phyloP scores from a whole-genome alignment of 371 early-diverging fungal genomes.

The Rhizomucor miehei region DNA sequence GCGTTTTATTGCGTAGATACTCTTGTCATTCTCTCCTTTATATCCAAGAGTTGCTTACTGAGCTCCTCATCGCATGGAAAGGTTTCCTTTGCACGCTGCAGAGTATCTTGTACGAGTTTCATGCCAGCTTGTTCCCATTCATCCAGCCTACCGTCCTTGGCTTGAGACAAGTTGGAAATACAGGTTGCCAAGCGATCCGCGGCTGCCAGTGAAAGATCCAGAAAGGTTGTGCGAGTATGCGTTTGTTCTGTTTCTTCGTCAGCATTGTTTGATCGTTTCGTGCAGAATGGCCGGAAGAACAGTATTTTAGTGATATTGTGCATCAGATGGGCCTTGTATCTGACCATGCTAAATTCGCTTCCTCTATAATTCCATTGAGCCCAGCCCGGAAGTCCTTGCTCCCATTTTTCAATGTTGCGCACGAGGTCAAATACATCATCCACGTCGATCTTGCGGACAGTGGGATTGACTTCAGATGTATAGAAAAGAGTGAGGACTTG shows the following conservation, averaged over 20 bases:
- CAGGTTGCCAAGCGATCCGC: conserved; percentile 27
- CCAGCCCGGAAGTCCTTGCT: conserved; percentile 32
- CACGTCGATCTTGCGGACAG: conserved; percentile 37
- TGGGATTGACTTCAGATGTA: background rate
- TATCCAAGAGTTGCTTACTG: conserved; percentile 5
- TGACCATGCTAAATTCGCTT: background rate
- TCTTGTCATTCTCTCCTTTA: background rate
- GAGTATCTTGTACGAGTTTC: conserved; percentile 26
- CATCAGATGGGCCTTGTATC: conserved; percentile 26
- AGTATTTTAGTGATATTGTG: conserved; percentile 34
- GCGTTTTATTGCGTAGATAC: too few species aligned
- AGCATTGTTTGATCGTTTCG: background rate
- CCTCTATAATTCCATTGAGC: conserved; percentile 19
- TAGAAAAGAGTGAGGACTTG: conserved; percentile 3
- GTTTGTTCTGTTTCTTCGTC: conserved; percentile 28
- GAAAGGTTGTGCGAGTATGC: conserved; percentile 38
- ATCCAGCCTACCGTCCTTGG: background rate
- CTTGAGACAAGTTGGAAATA: background rate
- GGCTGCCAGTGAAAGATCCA: conserved; percentile 34
- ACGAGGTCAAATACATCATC: conserved; percentile 41
- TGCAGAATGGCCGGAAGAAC: conserved; percentile 37
- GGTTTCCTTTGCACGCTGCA: conserved; percentile 17
- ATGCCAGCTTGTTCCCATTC: conserved; percentile 20
- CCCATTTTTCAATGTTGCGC: conserved; percentile 40
- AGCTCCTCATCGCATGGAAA: conserved; percentile 41